Evolutionary conservation across 2,329 filamentous ascomycete species (phyloP).

Genomic region (Tolypocladium endophyticum): DNA sequence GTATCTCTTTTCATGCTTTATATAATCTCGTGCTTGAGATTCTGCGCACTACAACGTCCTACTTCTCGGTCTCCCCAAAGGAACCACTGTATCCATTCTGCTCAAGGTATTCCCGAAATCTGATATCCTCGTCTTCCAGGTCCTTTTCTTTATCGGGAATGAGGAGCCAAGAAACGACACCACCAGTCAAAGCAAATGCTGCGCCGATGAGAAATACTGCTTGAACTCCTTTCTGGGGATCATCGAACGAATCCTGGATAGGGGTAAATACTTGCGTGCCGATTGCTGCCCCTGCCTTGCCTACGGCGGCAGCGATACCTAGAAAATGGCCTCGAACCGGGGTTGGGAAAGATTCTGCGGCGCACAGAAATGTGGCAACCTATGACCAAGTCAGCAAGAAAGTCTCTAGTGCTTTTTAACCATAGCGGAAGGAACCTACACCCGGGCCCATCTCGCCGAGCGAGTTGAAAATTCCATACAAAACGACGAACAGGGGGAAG

Average conservation of each 20-base stretch:
- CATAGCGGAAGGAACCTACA: conserved; percentile 16
- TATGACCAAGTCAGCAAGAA: conserved; percentile 10
- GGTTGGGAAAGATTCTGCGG: conserved; percentile 38
- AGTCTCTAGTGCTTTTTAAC: not conserved
- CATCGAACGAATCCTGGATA: conserved; percentile 9
- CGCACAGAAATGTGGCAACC: conserved; percentile 31
- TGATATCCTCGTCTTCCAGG: conserved; percentile 9
- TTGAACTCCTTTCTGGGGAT: conserved; percentile 12
- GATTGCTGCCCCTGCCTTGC: conserved; percentile 39
- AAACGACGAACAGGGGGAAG: conserved; percentile 37
- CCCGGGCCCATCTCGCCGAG: conserved; percentile 20
- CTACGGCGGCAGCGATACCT: conserved; percentile 36
- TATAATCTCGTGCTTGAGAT: no score
- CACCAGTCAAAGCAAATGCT: conserved; percentile 13
- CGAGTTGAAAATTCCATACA: conserved; percentile 38
- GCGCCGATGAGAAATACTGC: conserved; percentile 16
- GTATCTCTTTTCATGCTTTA: no score
- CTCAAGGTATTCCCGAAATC: conserved; percentile 9
- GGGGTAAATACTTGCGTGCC: conserved; percentile 24
- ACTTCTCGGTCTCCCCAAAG: conserved; percentile 1
- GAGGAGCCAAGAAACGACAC: conserved; percentile 13
- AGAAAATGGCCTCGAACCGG: conserved; percentile 39
- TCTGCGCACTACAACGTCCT: no score
- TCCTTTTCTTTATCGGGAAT: conserved; percentile 11
- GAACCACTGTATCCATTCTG: conserved; percentile 8